These are phyloP conservation scores for Colletotrichum tamarilloi DNA, from an alignment of 2,329 filamentous ascomycete genomes.

Conservation along the genomic window DNA sequence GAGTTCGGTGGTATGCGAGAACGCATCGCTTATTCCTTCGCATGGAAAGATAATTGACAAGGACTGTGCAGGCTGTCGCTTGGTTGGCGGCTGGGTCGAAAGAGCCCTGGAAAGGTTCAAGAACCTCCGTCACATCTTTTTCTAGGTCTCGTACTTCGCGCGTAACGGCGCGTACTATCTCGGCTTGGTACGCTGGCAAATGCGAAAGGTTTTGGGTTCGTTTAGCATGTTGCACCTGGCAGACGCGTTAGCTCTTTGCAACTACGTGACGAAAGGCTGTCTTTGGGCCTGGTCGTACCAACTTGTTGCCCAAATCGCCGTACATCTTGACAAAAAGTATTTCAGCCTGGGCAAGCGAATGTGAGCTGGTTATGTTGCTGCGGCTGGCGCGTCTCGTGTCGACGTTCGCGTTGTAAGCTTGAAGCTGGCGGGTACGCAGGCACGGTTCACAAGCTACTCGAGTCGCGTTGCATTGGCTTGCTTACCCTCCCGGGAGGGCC, in stretches of 20 bases:
- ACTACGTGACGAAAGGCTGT: not conserved
- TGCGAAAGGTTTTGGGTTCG: conserved; percentile 87
- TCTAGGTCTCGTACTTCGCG: conserved; percentile 95
- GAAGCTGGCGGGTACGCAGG: not conserved
- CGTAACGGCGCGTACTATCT: conserved; percentile 86
- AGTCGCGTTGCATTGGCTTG: conserved; percentile 33
- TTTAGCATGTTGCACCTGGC: conserved; percentile 93
- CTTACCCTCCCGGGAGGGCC: conserved; percentile 3
- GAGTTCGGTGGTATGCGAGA: conserved; percentile 90
- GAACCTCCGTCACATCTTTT: conserved; percentile 81
- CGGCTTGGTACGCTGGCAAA: conserved; percentile 91
- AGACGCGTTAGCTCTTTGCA: conserved; percentile 35
- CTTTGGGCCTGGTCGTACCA: conserved; percentile 62
- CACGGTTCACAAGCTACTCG: not conserved
- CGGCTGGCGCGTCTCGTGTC: not conserved
- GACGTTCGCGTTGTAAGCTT: not conserved
- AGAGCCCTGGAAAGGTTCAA: conserved; percentile 84
- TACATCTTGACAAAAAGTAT: conserved; percentile 73
- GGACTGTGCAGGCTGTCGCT: conserved; percentile 85
- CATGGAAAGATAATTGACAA: conserved; percentile 96
- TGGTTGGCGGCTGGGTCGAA: conserved; percentile 89
- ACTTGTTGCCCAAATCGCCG: conserved; percentile 86
- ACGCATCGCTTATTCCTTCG: conserved; percentile 95
- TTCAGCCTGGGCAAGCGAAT: not conserved
- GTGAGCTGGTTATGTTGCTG: not conserved